Percentiles rank a stretch among this genome's conserved stretches.
Evolutionary conservation across 768 basidiomycete species (phyloP).

Genomic region (Boletus reticuloceps): DNA sequence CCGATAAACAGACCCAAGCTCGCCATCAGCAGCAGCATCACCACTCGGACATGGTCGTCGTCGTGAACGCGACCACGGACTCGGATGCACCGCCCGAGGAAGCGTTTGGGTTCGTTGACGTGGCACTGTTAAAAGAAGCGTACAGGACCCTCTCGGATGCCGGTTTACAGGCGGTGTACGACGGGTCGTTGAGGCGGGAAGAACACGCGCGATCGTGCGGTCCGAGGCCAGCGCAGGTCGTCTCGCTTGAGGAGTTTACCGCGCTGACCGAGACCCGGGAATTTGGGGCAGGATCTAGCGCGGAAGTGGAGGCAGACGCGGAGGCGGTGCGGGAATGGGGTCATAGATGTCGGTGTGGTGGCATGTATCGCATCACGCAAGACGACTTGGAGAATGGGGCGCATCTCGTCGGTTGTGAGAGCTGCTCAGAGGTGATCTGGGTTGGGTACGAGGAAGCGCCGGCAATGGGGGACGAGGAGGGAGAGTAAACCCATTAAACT

Average conservation of each 20-base stretch:
- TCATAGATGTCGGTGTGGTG: conserved; percentile 74
- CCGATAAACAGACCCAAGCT: conserved; percentile 46
- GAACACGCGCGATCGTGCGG: conserved; percentile 19
- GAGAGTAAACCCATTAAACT: not conserved
- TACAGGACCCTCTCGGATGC: conserved; percentile 58
- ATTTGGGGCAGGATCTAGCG: not conserved
- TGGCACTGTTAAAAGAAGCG: conserved; percentile 65
- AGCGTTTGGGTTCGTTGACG: conserved; percentile 32
- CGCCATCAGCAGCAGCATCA: conserved; percentile 15
- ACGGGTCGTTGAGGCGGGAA: conserved; percentile 28
- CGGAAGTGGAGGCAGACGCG: conserved; percentile 24
- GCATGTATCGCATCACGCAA: conserved; percentile 55
- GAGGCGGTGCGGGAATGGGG: conserved; percentile 43
- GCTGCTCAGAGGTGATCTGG: conserved; percentile 83
- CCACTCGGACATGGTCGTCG: too few species aligned
- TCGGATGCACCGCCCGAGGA: not conserved
- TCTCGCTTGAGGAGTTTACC: conserved; percentile 74
- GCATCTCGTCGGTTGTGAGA: conserved; percentile 69
- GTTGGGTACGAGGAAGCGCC: conserved; percentile 68
- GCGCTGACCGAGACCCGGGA: not conserved
- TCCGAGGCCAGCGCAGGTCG: conserved; percentile 71
- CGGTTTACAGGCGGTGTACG: conserved; percentile 49
- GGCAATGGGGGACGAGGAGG: conserved; percentile 27
- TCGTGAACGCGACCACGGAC: conserved; percentile 20
- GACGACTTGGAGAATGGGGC: conserved; percentile 64